These are phyloP conservation scores for Yamadazyma sp. DNA, from an alignment of 1,139 yeast genomes.

Conservation along the genomic window DNA sequence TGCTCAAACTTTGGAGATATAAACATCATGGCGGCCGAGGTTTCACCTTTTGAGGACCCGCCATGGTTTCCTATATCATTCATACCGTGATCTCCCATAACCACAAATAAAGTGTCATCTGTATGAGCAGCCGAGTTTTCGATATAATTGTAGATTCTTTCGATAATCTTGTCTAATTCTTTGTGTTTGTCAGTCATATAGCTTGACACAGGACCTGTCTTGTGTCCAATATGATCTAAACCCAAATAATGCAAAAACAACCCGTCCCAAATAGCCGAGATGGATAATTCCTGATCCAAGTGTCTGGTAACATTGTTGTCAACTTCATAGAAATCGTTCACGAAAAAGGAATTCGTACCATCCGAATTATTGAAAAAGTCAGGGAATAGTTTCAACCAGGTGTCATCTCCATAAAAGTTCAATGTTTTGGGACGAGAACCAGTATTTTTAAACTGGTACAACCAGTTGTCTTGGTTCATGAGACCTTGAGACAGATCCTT, in stretches of 20 bases:
- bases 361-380: constrained; percentile 61
- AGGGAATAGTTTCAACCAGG: constrained; percentile 91
- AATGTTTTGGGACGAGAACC: constrained; percentile 36
- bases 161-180: constrained; percentile 78
- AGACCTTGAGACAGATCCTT: constrained; percentile 74
- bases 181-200: constrained; percentile 78
- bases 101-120: constrained; percentile 61
- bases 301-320: constrained; percentile 93
- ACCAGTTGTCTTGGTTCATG: constrained; percentile 83
- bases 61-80: constrained; percentile 94
- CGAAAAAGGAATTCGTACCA: constrained; percentile 93
- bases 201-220: constrained; percentile 82
- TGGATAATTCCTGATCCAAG: constrained; percentile 53
- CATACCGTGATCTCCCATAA: constrained; percentile 97
- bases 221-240: constrained; percentile 95
- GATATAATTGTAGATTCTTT: constrained; percentile 49
- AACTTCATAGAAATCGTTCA: constrained; percentile 90
- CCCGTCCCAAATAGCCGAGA: constrained; percentile 66
- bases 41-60: constrained; percentile 89
- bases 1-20: constrained; percentile 58
- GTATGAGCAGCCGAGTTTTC: constrained; percentile 19
- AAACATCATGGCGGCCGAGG: constrained; percentile 77
- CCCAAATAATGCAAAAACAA: constrained; percentile 89
- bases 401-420: constrained; percentile 94
- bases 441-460: constrained; percentile 58